Percentiles rank a stretch among this genome's conserved stretches.
Conservation (phyloP, 768 basidiomycete genomes). For the Podaxis sp. region DNA sequence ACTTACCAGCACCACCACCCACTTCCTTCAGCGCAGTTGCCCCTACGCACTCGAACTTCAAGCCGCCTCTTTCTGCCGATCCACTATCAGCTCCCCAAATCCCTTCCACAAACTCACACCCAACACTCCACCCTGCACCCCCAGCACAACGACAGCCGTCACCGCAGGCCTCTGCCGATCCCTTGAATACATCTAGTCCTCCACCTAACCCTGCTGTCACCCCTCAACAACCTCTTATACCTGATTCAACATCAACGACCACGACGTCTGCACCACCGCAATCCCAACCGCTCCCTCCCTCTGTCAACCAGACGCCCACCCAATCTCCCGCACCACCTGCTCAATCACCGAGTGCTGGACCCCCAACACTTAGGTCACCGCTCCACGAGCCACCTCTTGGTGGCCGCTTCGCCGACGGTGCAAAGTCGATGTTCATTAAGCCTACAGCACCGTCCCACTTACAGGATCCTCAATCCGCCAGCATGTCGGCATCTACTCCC, state of each 20-base stretch:
- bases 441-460: slow-evolving; percentile 35
- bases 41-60: slow-evolving; percentile 16
- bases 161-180: not conserved
- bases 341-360: slow-evolving; percentile 45
- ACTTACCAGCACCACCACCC: slow-evolving; percentile 31
- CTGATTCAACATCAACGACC: slow-evolving; percentile 16
- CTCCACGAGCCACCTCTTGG: slow-evolving; percentile 50
- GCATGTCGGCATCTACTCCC: slow-evolving; percentile 32
- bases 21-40: slow-evolving; percentile 23
- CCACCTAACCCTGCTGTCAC: not conserved
- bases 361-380: slow-evolving; percentile 38
- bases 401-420: slow-evolving; percentile 67
- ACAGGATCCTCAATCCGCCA: slow-evolving; percentile 24
- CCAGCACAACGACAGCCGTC: slow-evolving; percentile 4
- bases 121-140: not conserved
- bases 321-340: slow-evolving; percentile 24
- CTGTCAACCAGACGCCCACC: not conserved
- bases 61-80: slow-evolving; percentile 20
- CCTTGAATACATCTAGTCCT: slow-evolving; percentile 1
- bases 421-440: slow-evolving; percentile 77
- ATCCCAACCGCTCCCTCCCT: slow-evolving; percentile 6
- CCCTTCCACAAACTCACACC: not conserved
- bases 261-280: slow-evolving; percentile 22
- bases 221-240: not conserved
- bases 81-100: not conserved